Base-by-base conservation (phyloP, 495 filamentous ascomycete species). In the Parathielavia hyrcaniae region DNA sequence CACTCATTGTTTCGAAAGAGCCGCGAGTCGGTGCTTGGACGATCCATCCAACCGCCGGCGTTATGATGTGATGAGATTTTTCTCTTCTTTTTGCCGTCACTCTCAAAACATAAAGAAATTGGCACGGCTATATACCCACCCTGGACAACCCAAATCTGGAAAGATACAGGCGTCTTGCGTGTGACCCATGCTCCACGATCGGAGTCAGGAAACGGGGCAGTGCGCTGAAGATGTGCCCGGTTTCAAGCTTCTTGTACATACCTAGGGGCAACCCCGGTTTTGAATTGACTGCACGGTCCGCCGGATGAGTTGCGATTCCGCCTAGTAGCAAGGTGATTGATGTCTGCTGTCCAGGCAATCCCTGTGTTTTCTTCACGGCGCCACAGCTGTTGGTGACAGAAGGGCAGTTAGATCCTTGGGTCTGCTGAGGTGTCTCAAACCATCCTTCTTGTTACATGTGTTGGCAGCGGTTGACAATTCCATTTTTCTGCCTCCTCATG, bases 221-320 rank as follows among this genome's bases (percentile, higher is more conserved):
- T 40, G 49, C 16, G 50, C 49, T 48, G 47, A 46, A 36, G 56
- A 39, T 53, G 11, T 16, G 22, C 22, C 45, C 30, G 35, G 26
- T 10, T 68, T 69, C 44, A 41, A 61, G 66, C 59, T 67, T 58
- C 49, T 44, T 66, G 59, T 65, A 66, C 56, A 69, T 72, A 69
- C 57, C 47, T 53, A 12, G 48, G 48, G 22, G 26, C 23, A 51
- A 46, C 49, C 16, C 30, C 14, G 26, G 5, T 19, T 39, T 43
- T 36, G 30, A 50, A 35, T 44, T 36, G 23, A 57, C 39, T 35
- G 14, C 22, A 53, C 19, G 4, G 41, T 45, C 9, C 6, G 26
- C 26, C 26, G 26, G 26, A 30, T 30, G 26, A 7, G 13, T 40
- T 20, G 26, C 26, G 26, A 30, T 6, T 30, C 26, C 26, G 6